Base-by-base conservation (phyloP, 345 rosid genomes). In the Lenwebbia sp. region DNA sequence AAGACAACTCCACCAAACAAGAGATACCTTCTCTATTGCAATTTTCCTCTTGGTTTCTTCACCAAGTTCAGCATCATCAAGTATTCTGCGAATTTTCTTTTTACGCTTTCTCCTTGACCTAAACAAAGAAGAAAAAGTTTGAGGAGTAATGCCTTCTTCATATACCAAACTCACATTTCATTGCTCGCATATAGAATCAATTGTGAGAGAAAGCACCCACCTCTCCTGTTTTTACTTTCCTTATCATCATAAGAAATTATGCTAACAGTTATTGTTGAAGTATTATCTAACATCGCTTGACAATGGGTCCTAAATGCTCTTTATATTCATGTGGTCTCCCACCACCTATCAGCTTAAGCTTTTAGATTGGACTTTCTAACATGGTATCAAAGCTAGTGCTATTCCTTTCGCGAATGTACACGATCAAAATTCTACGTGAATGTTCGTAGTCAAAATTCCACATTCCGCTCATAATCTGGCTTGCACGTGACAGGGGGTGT, bases 1-100 rank as follows among this genome's bases (percentile, higher is more conserved):
- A 76, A 15, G 51, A 83, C 53, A 58, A 85, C 84, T 60, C 49
- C 85, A 70, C 86, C 37, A 58, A 85, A 62, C 44, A 62, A 85
- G 83, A 85, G 84, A 37, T 87, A 95, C 99, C 96, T 98, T 96
- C 92, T 98, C 99, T 50, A 98, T 94, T 84, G 99, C 99, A 86
- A 96, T 98, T 94, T 98, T 98, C 84, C 95, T 93, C 91, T 94
- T 95, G 25, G 99, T 98, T 85, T 96, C 98, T 89, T 96, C 98
- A 86, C 99, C 99, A 90, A 98, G 91, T 92, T 98, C 99, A 86
- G 98, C 91, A 91, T 98, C 99, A 89, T 98, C 99, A 86, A 98
- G 90, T 60, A 98, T 98, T 90, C 99, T 91, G 81, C 99, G 94
- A 83, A 98, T 96, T 90, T 91, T 94, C 96, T 93, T 98, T 87